Percentiles rank a stretch among this genome's conserved stretches.
Conservation (phyloP, 352 stramenopile genomes). For the Pythium aristosporum region DNA sequence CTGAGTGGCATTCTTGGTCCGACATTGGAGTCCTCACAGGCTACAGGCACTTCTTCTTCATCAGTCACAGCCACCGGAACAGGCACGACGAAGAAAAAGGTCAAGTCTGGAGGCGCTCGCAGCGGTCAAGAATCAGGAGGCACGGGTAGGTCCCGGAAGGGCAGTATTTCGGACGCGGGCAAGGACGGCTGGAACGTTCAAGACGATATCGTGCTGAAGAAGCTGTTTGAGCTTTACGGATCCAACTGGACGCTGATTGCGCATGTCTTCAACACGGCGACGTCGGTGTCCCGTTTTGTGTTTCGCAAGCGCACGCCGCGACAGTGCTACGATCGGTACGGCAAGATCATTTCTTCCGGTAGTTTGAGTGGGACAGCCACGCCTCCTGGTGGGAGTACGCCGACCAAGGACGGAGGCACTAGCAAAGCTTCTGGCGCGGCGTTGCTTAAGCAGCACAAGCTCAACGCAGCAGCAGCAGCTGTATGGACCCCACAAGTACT, state of each 20-base stretch:
- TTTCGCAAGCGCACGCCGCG: conserved; percentile 74
- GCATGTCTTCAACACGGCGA: conserved; percentile 78
- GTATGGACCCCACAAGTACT: conserved; percentile 48
- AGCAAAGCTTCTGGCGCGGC: conserved; percentile 21
- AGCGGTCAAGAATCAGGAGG: conserved; percentile 17
- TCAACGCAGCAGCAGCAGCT: conserved; percentile 31
- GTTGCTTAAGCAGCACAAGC: conserved; percentile 45
- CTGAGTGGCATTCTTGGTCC: conserved; percentile 61
- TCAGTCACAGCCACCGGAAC: conserved; percentile 20
- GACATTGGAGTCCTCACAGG: conserved; percentile 22
- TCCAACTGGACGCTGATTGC: conserved; percentile 88
- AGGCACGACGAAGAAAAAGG: conserved; percentile 53
- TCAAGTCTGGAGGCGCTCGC: conserved; percentile 34
- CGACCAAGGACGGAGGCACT: conserved; percentile 37
- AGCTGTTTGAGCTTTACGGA: conserved; percentile 84
- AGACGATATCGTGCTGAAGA: conserved; percentile 80
- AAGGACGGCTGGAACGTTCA: conserved; percentile 59
- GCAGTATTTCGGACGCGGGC: conserved; percentile 57
- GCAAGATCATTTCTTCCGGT: conserved; percentile 74
- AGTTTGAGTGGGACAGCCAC: conserved; percentile 21
- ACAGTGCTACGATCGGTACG: conserved; percentile 86
- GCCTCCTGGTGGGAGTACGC: conserved; percentile 6
- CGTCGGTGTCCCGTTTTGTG: conserved; percentile 68
- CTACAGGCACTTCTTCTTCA: conserved; percentile 2
- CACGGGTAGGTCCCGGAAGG: conserved; percentile 44